Percentiles rank a stretch among this genome's conserved stretches.
Conservation (phyloP, 2,329 filamentous ascomycete genomes). For the Fusarium algeriense region DNA sequence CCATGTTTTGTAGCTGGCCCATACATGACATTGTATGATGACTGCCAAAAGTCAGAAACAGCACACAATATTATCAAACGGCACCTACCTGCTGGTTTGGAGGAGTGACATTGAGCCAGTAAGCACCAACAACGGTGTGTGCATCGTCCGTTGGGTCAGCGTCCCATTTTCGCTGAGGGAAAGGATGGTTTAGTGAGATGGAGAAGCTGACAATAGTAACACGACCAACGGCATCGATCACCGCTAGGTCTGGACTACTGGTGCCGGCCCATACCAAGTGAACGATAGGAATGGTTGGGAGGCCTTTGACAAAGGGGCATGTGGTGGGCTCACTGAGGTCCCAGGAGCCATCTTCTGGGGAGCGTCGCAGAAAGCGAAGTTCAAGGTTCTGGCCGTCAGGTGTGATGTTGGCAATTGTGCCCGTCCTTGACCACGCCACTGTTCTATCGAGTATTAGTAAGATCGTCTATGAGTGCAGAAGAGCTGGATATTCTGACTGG, state of each 20-base stretch:
- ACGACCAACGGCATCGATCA: conserved; percentile 83
- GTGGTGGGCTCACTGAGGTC: conserved; percentile 78
- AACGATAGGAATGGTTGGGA: conserved; percentile 75
- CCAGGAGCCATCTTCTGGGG: conserved; percentile 79
- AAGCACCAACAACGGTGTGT: conserved; percentile 82
- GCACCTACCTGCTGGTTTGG: conserved; percentile 54
- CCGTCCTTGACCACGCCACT: conserved; percentile 88
- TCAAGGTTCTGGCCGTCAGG: conserved; percentile 77
- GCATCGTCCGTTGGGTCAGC: conserved; percentile 80
- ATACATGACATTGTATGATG: conserved; percentile 62
- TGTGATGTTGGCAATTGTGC: conserved; percentile 85
- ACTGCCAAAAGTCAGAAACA: conserved; percentile 34
- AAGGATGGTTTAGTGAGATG: conserved; percentile 79
- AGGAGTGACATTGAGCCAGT: conserved; percentile 80
- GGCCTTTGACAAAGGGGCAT: conserved; percentile 70
- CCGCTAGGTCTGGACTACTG: conserved; percentile 81
- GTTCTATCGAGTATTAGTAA: conserved; percentile 63
- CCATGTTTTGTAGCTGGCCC: conserved; percentile 74
- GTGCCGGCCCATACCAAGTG: conserved; percentile 86
- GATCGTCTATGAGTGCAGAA: neutral
- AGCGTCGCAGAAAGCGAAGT: conserved; percentile 78
- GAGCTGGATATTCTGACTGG: conserved; percentile 69
- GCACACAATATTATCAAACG: neutral
- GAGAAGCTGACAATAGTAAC: conserved; percentile 80
- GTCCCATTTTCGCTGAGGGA: conserved; percentile 70